phyloP scores from a whole-genome alignment of 768 basidiomycete species.

The Pholiota conissans region DNA sequence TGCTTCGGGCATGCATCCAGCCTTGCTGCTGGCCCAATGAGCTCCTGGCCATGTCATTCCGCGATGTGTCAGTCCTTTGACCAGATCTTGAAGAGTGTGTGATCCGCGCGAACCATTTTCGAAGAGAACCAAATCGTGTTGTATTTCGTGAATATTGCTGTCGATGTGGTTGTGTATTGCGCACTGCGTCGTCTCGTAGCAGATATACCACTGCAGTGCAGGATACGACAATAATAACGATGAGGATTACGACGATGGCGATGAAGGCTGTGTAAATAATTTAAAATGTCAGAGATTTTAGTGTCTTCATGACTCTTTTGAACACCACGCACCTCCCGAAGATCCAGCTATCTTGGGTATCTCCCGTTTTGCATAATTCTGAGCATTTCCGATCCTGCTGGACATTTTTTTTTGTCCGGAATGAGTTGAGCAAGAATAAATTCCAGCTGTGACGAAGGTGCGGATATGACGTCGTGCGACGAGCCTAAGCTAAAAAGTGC shows the following conservation, averaged over 20 bases:
- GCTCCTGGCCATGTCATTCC: constrained; percentile 10
- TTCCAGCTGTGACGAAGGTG: neutral
- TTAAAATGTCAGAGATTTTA: neutral
- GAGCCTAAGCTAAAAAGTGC: neutral
- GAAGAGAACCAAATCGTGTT: constrained; percentile 9
- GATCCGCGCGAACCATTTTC: constrained; percentile 8
- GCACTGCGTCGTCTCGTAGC: constrained; percentile 47
- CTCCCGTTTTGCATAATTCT: constrained; percentile 25
- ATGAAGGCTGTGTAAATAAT: constrained; percentile 50
- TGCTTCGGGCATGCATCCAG: constrained; percentile 51
- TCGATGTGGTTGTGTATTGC: neutral
- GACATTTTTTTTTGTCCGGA: neutral
- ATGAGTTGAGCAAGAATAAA: neutral
- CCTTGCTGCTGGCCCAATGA: constrained; percentile 32
- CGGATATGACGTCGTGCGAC: neutral
- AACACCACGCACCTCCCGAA: constrained; percentile 39
- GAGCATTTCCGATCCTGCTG: neutral
- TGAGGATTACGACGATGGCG: constrained; percentile 55
- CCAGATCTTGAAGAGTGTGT: constrained; percentile 6
- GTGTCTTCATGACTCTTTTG: neutral
- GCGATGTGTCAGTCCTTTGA: constrained; percentile 3
- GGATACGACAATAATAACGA: constrained; percentile 51
- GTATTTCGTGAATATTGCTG: neutral
- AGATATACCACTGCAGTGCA: constrained; percentile 58
- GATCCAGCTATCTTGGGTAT: constrained; percentile 52